phyloP scores from a whole-genome alignment of 179 eudicot genomes.

The Heliamphora pulchella region DNA sequence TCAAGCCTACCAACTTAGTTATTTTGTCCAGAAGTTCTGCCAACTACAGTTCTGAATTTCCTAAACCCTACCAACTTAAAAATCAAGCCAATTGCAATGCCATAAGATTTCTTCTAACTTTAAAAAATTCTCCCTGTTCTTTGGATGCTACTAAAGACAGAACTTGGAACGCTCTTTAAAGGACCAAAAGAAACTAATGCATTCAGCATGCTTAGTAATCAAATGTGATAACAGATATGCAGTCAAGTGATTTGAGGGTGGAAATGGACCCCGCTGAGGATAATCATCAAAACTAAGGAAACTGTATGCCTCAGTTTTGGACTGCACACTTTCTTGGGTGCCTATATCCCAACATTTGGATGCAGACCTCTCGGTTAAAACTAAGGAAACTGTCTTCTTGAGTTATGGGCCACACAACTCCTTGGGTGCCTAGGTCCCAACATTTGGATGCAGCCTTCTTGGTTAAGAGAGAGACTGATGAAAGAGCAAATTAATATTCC shows the following conservation, averaged over 20 bases:
- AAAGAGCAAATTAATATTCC: not conserved
- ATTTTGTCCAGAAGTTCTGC: not conserved
- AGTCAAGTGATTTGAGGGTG: not conserved
- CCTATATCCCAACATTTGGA: not conserved
- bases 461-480: not conserved
- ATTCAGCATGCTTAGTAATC: not conserved
- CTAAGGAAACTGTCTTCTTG: not conserved
- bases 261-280: constrained; percentile 7
- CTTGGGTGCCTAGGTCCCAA: not conserved
- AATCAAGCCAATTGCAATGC: not conserved
- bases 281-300: not conserved
- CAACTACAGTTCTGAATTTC: not conserved
- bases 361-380: not conserved
- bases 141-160: not conserved
- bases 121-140: not conserved
- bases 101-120: not conserved
- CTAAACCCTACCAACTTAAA: not conserved
- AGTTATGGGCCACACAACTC: not conserved
- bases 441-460: not conserved
- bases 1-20: no score
- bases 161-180: not conserved
- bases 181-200: not conserved
- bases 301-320: not conserved
- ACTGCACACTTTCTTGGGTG: not conserved
- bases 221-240: not conserved